Evolutionary conservation across 2,329 filamentous ascomycete genomes (phyloP).

Genomic region (Trichoderma hamatum): DNA sequence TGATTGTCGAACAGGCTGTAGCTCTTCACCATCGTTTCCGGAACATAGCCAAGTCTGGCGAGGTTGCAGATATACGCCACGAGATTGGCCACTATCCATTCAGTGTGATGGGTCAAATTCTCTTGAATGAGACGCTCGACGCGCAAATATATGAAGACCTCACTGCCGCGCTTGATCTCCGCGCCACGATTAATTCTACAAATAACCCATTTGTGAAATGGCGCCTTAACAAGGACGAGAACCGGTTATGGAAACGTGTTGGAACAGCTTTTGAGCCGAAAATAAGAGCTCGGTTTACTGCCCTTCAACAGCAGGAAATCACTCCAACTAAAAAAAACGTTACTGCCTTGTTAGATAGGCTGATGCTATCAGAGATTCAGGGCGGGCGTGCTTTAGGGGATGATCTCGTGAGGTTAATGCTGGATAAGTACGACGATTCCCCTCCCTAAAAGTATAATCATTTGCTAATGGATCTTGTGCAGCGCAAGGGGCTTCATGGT

Average conservation of each 20-base stretch:
- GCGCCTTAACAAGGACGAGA: neutral
- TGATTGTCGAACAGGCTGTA: neutral
- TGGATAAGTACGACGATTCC: neutral
- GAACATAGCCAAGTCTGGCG: neutral
- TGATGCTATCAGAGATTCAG: neutral
- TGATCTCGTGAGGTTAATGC: neutral
- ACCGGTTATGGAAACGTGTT: neutral
- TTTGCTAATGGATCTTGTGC: neutral
- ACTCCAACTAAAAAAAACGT: neutral
- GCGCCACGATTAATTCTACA: neutral
- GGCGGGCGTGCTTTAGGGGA: neutral
- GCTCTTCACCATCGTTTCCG: neutral
- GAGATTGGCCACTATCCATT: neutral
- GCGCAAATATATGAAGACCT: neutral
- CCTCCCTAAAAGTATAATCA: neutral
- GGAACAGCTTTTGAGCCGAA: neutral
- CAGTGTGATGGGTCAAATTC: neutral
- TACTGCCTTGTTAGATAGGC: neutral
- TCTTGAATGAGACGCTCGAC: neutral
- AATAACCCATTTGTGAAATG: neutral
- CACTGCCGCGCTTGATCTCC: neutral
- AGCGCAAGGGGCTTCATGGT: neutral
- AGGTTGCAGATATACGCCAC: neutral
- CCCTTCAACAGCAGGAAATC: neutral
- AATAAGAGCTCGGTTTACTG: neutral